Percentiles rank a stretch among this genome's conserved stretches.
Evolutionary conservation across 2,329 filamentous ascomycete genomes (phyloP).

Genomic region (Pseudogymnoascus sp.): DNA sequence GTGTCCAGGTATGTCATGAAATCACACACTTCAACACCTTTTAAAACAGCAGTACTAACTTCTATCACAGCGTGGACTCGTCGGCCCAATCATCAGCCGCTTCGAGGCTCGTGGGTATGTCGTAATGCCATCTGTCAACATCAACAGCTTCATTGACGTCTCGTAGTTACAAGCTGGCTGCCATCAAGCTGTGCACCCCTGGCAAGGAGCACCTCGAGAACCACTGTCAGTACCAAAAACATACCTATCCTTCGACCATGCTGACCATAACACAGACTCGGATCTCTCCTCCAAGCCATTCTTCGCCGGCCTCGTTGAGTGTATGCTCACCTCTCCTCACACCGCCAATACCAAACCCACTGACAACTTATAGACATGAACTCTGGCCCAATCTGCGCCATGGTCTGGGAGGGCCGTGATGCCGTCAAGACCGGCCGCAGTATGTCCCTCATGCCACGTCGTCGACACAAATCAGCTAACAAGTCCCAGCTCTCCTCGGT

Average conservation of each 20-base stretch:
- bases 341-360: slow-evolving; percentile 19
- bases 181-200: slow-evolving; percentile 89
- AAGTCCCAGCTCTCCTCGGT: slow-evolving; percentile 67
- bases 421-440: slow-evolving; percentile 96
- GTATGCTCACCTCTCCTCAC: slow-evolving; percentile 43
- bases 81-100: slow-evolving; percentile 94
- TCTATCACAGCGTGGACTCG: slow-evolving; percentile 70
- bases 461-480: slow-evolving; percentile 17
- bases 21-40: background rate
- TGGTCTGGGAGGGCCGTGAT: slow-evolving; percentile 99
- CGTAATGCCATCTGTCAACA: slow-evolving; percentile 8
- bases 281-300: slow-evolving; percentile 92
- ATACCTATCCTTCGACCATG: slow-evolving; percentile 12
- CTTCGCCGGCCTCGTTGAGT: slow-evolving; percentile 89
- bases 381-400: slow-evolving; percentile 93
- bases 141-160: slow-evolving; percentile 12
- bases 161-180: slow-evolving; percentile 87
- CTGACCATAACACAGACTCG: slow-evolving; percentile 47
- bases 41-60: slow-evolving; percentile 16
- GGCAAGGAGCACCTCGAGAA: slow-evolving; percentile 93
- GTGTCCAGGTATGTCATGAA: slow-evolving; percentile 71
- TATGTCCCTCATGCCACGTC: slow-evolving; percentile 38
- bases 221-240: slow-evolving; percentile 58
- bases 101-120: slow-evolving; percentile 91
- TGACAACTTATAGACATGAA: slow-evolving; percentile 66